Conservation (phyloP, 148 eudicot species). For the Suaeda aralocaspica region DNA sequence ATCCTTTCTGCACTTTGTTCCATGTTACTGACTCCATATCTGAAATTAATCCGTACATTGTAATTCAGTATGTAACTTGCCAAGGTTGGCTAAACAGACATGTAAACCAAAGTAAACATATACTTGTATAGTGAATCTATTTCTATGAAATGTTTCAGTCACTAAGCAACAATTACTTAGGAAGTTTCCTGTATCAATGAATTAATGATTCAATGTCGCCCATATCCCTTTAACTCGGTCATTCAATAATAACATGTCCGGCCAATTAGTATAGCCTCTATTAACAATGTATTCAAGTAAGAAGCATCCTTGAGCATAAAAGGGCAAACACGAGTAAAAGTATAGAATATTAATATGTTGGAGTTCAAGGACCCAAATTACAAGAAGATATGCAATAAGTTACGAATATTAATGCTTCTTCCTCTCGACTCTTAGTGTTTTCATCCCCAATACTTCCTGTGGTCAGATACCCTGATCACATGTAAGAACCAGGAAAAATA, state of each 20-base stretch:
- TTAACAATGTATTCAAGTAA: neutral
- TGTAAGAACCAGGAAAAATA: no score
- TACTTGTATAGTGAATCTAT: conserved; percentile 46
- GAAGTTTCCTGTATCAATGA: neutral
- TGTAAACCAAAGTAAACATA: conserved; percentile 27
- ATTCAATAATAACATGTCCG: no score
- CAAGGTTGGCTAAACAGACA: conserved; percentile 28
- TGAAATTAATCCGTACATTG: conserved; percentile 33
- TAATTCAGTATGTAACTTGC: conserved; percentile 5
- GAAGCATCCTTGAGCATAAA: neutral
- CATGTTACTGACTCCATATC: conserved; percentile 67
- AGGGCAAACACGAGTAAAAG: neutral
- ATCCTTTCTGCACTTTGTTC: conserved; percentile 74
- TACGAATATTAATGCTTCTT: neutral
- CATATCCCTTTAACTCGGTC: no score
- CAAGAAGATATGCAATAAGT: neutral
- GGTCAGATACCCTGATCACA: no score
- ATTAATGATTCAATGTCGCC: neutral
- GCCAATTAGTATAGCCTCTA: neutral
- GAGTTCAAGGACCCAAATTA: neutral
- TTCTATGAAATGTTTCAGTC: conserved; percentile 6
- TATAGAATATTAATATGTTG: neutral
- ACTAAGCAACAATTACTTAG: neutral
- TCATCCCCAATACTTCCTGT: no score
- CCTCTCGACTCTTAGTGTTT: neutral